phyloP scores from a whole-genome alignment of 768 basidiomycete genomes.

The Cytidiella melzeri region DNA sequence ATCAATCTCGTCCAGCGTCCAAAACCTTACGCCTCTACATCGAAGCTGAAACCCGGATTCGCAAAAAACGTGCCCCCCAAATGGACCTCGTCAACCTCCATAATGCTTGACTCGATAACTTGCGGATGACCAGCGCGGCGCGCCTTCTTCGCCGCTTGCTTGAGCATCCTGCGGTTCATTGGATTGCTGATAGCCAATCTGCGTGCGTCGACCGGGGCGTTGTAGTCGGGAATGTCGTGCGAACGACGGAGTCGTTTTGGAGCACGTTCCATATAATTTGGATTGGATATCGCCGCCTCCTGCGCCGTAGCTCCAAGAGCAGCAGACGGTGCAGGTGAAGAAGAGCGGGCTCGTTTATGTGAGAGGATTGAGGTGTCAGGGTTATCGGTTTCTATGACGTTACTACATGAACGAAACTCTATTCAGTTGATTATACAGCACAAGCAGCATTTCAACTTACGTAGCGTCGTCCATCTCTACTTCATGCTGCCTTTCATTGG shows the following conservation, averaged over 20 bases:
- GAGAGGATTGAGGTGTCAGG: conserved; percentile 17
- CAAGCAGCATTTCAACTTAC: too few relatives aligned
- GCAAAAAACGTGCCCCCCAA: conserved; percentile 14
- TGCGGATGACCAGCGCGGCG: conserved; percentile 42
- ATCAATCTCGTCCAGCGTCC: not conserved
- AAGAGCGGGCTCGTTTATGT: conserved; percentile 28
- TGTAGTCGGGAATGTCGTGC: conserved; percentile 43
- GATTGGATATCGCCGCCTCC: conserved; percentile 8
- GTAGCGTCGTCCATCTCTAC: conserved; percentile 35
- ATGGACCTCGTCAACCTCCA: conserved; percentile 30
- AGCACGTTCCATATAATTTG: conserved; percentile 9
- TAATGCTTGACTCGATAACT: conserved; percentile 12
- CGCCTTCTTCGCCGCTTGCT: conserved; percentile 58
- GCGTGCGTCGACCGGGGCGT: conserved; percentile 40
- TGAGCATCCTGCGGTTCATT: conserved; percentile 50
- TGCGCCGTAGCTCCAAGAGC: not conserved
- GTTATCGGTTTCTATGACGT: conserved; percentile 27
- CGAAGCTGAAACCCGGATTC: not conserved
- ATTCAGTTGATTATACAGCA: too few relatives aligned
- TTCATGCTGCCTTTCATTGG: conserved; percentile 23
- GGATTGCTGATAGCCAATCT: conserved; percentile 54
- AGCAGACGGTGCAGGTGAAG: too few relatives aligned
- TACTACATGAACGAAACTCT: too few relatives aligned
- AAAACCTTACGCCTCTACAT: not conserved
- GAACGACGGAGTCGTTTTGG: conserved; percentile 59